Evolutionary conservation across 345 rosid genomes (phyloP).

Genomic region (Lepidium sativum): DNA sequence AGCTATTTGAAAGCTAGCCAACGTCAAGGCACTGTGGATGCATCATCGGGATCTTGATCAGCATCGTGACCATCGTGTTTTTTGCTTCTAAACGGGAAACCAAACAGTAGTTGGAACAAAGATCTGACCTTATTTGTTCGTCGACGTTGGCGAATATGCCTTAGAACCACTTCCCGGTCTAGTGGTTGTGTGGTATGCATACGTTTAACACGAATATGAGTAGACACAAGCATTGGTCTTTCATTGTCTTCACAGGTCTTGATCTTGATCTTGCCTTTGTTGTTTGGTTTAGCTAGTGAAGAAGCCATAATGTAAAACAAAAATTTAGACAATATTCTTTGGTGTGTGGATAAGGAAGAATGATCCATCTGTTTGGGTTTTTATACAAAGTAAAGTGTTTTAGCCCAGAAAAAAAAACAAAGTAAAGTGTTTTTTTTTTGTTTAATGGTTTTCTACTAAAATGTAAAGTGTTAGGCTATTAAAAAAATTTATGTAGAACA

Average conservation of each 20-base stretch:
- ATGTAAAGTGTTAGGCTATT: not conserved
- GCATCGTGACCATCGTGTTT: not conserved
- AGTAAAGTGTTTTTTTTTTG: not conserved
- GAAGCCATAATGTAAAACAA: constrained; percentile 7
- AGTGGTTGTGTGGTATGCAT: constrained; percentile 13
- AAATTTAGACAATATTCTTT: not conserved
- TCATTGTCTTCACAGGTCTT: constrained; percentile 1
- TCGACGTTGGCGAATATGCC: constrained; percentile 15
- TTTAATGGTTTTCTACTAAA: not conserved
- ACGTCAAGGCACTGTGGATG: constrained; percentile 1
- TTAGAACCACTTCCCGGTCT: constrained; percentile 15
- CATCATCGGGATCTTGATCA: constrained; percentile 7
- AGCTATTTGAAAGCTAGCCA: too few relatives aligned
- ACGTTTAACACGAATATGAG: constrained; percentile 18
- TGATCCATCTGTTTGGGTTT: not conserved
- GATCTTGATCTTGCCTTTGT: constrained; percentile 6
- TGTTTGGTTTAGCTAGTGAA: constrained; percentile 15
- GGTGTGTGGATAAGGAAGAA: not conserved
- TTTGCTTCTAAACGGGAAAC: constrained; percentile 4
- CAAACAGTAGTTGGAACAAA: constrained; percentile 2
- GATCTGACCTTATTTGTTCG: constrained; percentile 16
- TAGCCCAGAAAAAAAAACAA: too few relatives aligned
- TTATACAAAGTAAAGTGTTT: not conserved
- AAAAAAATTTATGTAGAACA: not conserved
- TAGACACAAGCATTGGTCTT: not conserved